Percentiles rank a stretch among this genome's conserved stretches.
Conservation (phyloP, 2,329 filamentous ascomycete genomes). For the Trichophyton benhamiae region DNA sequence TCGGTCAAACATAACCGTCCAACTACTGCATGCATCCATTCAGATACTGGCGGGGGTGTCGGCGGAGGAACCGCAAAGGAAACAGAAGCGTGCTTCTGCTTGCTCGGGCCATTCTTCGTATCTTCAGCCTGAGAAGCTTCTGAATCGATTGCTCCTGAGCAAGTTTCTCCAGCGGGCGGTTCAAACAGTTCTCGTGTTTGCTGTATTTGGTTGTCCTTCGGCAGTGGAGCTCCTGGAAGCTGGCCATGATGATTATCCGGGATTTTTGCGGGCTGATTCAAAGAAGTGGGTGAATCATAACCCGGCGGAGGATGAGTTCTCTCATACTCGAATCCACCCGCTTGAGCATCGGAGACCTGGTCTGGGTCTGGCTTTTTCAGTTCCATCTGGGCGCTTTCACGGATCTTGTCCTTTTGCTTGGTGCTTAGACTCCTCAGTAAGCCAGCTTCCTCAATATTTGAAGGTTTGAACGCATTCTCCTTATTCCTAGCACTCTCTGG, state of each 20-base stretch:
- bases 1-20: conserved; percentile 48
- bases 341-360: conserved; percentile 9
- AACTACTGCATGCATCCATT: conserved; percentile 58
- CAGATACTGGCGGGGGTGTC: conserved; percentile 37
- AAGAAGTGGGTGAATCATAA: background rate
- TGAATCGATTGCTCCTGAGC: background rate
- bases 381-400: conserved; percentile 12
- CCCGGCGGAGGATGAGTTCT: conserved; percentile 1
- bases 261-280: background rate
- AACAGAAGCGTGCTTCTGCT: conserved; percentile 30
- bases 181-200: background rate
- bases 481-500: background rate
- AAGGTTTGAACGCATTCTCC: background rate
- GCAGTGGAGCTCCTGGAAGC: too few relatives aligned
- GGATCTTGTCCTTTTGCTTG: conserved; percentile 11
- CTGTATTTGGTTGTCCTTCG: background rate
- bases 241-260: background rate
- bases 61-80: conserved; percentile 37
- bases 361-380: conserved; percentile 14
- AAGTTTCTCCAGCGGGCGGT: background rate
- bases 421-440: conserved; percentile 12
- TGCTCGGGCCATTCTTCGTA: conserved; percentile 18
- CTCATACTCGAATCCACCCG: conserved; percentile 10
- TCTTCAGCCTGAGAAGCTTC: background rate
- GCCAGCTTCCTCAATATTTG: conserved; percentile 10